Percentiles rank a stretch among this genome's conserved stretches.
Evolutionary conservation across 2,329 filamentous ascomycete genomes (phyloP).

Genomic region (Beauveria australis): DNA sequence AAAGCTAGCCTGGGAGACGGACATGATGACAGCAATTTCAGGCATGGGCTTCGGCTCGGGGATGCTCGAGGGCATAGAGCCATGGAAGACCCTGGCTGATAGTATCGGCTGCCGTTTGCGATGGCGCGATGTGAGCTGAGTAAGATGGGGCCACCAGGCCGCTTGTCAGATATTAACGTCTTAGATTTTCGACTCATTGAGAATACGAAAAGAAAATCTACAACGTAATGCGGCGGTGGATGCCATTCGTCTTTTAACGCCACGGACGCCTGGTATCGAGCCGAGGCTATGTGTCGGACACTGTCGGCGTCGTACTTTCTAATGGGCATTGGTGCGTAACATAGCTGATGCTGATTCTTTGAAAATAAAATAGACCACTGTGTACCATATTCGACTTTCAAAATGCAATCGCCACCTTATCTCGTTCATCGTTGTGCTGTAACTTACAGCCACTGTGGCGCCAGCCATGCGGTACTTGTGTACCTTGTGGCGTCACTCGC

Average conservation of each 20-base stretch:
- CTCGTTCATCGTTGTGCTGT: background rate
- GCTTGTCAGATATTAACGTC: background rate
- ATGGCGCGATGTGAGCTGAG: background rate
- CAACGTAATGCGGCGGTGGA: background rate
- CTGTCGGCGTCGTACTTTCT: background rate
- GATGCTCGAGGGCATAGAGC: background rate
- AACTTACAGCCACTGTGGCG: background rate
- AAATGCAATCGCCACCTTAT: background rate
- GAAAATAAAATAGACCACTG: too few relatives aligned
- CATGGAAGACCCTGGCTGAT: background rate
- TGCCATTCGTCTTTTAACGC: too few relatives aligned
- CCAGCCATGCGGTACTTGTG: background rate
- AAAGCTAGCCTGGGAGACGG: slow-evolving; percentile 3
- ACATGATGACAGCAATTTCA: slow-evolving; percentile 6
- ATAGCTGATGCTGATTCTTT: too few relatives aligned
- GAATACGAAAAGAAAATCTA: background rate
- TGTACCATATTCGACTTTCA: background rate
- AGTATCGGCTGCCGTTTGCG: background rate
- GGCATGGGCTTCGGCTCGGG: background rate
- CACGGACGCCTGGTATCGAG: background rate
- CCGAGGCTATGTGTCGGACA: background rate
- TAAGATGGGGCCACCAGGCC: background rate
- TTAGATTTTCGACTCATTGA: background rate
- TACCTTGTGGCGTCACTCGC: background rate
- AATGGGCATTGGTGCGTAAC: background rate